Base-by-base conservation (phyloP, 164 flowering plant species). In the Magnolia sinica region DNA sequence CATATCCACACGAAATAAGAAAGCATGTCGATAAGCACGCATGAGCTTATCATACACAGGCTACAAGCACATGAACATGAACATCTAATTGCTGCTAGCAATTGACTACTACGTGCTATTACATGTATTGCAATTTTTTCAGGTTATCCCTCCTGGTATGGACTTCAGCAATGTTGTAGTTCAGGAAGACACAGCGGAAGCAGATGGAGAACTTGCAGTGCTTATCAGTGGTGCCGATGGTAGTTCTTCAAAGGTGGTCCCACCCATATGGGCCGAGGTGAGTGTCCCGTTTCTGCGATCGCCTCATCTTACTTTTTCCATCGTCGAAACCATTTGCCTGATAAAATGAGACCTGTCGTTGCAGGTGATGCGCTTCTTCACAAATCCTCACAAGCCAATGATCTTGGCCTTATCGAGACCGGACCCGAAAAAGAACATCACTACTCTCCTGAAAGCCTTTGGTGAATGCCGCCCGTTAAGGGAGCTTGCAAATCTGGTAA, bases 141-240 rank as follows among this genome's bases (percentile, higher is more conserved):
- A 94, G 98, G 98, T 95, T 23, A 95, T 95, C 79, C 92, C 98
- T 81, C 98, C 98, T 73, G 98, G 98, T 16, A 95, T 95, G 98
- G 98, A 95, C 79, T 95, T 95, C 83, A 90, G 94, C 85, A 91
- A 76, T 74, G 95, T 95, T 58, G 87, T 80, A 23, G 87, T 76
- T 76, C 95, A 90, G 76, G 97, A 91, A 80, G 95, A 91, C 50
- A 58, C 84, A 22, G 81, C 84, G 58, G 98, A 94, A 55, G 81
- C 73, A 51, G 97, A 94, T 81, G 98, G 96, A 1, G 98, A 95
- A 50, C 85, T 94, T n/a, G 52, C 84, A 23, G 27, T 90, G 14
- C 85, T 89, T 73, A 84, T 76, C 18, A 80, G 83, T 72, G n/a
- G 77, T 8, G 20, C 79, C 52, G 97, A 91, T 64, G 95, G 92